Evolutionary conservation across 306 rosid genomes (phyloP).

Genomic region (Arachis stenosperma): DNA sequence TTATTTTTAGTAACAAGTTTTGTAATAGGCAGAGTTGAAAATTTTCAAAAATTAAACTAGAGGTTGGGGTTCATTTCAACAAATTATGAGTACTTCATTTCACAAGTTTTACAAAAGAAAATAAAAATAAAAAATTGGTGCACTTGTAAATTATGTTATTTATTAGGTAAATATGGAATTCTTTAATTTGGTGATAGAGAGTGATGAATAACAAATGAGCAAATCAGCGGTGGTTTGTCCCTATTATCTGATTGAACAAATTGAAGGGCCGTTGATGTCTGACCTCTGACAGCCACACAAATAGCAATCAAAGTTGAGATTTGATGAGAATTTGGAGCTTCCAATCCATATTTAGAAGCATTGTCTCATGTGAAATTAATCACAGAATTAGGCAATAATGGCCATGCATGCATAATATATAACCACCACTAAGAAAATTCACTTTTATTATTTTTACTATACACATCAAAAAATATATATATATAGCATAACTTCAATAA

Average conservation of each 20-base stretch:
- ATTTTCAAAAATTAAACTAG: not conserved
- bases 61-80: not conserved
- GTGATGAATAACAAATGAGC: not conserved
- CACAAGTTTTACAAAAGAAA: no score
- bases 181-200: not conserved
- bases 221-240: not conserved
- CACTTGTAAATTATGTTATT: not conserved
- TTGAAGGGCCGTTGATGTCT: not conserved
- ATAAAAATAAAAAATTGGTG: no score
- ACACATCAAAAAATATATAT: no score
- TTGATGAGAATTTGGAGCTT: constrained; percentile 12
- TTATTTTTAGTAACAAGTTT: no score
- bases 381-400: not conserved
- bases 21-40: not conserved
- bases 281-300: not conserved
- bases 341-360: not conserved
- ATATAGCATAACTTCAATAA: no score
- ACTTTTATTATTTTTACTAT: no score
- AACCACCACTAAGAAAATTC: no score
- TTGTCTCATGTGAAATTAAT: not conserved
- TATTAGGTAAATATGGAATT: no score
- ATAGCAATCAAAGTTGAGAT: constrained; percentile 1
- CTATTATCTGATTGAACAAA: not conserved
- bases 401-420: not conserved
- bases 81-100: no score